Evolutionary conservation across 257 asterid genomes (phyloP).

Genomic region (Nicotiana obtusifolia): DNA sequence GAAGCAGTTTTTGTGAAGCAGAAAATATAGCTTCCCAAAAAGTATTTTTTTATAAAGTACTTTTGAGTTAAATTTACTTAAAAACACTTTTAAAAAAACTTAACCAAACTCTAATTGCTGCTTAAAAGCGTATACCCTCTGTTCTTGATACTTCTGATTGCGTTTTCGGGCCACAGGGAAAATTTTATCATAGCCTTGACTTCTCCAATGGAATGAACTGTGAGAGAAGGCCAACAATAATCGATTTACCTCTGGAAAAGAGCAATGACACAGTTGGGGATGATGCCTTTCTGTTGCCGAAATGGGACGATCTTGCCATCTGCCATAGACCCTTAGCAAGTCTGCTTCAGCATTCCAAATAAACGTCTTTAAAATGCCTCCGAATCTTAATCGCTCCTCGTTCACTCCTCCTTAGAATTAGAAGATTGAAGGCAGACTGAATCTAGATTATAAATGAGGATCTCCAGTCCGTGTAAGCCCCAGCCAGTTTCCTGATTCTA

Average conservation of each 20-base stretch:
- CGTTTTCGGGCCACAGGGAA: conserved; percentile 68
- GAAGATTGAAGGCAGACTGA: conserved; percentile 58
- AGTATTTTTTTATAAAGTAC: too few species aligned
- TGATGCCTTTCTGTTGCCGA: conserved; percentile 79
- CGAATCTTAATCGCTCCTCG: conserved; percentile 67
- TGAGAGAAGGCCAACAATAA: conserved; percentile 60
- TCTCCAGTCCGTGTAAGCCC: conserved; percentile 77
- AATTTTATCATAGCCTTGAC: conserved; percentile 48
- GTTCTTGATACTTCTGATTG: conserved; percentile 60
- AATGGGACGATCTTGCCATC: conserved; percentile 92
- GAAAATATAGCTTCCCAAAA: too few species aligned
- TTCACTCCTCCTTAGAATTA: conserved; percentile 78
- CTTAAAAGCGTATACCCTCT: conserved; percentile 52
- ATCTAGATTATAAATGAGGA: conserved; percentile 83
- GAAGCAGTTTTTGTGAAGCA: too few species aligned
- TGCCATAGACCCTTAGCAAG: conserved; percentile 75
- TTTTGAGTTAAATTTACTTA: too few species aligned
- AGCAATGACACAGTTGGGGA: conserved; percentile 68
- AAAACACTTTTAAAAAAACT: too few species aligned
- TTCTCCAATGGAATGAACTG: conserved; percentile 73
- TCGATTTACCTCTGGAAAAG: conserved; percentile 68
- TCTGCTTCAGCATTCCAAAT: conserved; percentile 71
- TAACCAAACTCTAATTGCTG: too few species aligned
- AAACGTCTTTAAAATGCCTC: conserved; percentile 90
- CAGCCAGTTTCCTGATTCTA: conserved; percentile 65